A percentile compares a stretch with the other conserved stretches of the same genome.
Conservation (phyloP, 257 asterid species). For the Salvia miltiorrhiza region DNA sequence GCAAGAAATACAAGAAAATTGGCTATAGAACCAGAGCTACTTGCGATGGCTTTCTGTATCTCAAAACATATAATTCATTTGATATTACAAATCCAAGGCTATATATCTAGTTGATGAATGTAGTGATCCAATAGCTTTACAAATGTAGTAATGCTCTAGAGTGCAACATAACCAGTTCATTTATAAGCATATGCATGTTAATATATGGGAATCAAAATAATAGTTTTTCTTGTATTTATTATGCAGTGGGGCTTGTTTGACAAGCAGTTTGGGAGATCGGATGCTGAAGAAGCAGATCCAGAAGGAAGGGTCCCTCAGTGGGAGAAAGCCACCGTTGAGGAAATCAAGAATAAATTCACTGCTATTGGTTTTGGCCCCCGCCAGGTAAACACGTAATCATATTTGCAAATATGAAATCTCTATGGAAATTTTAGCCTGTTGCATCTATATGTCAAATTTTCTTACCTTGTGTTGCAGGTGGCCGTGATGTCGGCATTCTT, state of each 20-base stretch:
- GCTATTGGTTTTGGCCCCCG: slow-evolving; percentile 90
- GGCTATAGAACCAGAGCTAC: background rate
- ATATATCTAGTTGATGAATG: background rate
- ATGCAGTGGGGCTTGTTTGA: slow-evolving; percentile 90
- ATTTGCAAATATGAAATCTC: background rate
- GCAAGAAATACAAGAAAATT: background rate
- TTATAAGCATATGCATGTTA: background rate
- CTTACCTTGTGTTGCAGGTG: slow-evolving; percentile 37
- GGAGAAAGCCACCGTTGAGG: slow-evolving; percentile 69
- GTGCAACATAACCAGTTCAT: too few species aligned
- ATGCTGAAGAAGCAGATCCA: slow-evolving; percentile 81
- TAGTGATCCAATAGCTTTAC: background rate
- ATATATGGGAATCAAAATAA: background rate
- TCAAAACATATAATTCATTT: background rate
- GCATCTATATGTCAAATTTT: background rate
- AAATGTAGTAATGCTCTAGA: too few species aligned
- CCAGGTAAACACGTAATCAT: slow-evolving; percentile 46
- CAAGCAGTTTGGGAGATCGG: slow-evolving; percentile 76
- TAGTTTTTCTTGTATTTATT: background rate
- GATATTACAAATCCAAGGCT: background rate
- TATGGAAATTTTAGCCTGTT: background rate
- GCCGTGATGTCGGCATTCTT: slow-evolving; percentile 94
- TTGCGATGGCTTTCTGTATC: background rate
- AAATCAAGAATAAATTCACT: slow-evolving; percentile 73
- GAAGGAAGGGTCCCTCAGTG: slow-evolving; percentile 91